Evolutionary conservation across 805 yeast species (phyloP), one percentile per base, ranked within the genome.

Genomic region (Hanseniaspora meyeri): DNA sequence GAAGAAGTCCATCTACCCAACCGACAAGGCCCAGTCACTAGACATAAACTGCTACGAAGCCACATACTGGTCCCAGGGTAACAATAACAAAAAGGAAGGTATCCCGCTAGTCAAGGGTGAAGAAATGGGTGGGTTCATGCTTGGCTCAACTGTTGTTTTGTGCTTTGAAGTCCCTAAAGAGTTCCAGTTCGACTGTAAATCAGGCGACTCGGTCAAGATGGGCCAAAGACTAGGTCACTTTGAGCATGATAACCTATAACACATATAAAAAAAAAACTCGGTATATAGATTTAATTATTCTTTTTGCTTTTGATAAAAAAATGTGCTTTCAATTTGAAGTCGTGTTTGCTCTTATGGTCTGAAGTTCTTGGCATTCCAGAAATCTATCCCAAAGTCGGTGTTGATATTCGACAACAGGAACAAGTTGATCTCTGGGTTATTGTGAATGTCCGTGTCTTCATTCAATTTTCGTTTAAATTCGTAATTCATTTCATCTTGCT

Each of bases 81-180:
- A 14, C n/a, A 95, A 95, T 3, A 82, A 90, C 57, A 73, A 78
- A 51, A 61, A 83, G 5, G 86, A 90, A 9, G 99, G 99, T 9
- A 80, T 79, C 65, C 98, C 99, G 2, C 76, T 93, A 51, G 73
- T 79, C 20, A 88, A 87, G 70, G 98, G 98, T 43, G 86, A 87
- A 64, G 96, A 93, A 70, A 85, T 93, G 77, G 99, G 99, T 43
- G 98, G 98, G 0, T 93, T 93, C 72, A 86, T 86, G 73, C 75
- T 93, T 54, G 99, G 99, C 0, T 85, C 95, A 32, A 93, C 99
- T 0, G 93, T 93, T n/a, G 98, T 93, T 17, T 74, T 93, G 60
- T 95, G 91, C 24, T 93, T 93, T 70, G 98, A 93, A 71, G 98
- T 97, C 1, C 98, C 98, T 29, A 77, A 76, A 57, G 73, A 76